Conservation (phyloP, 768 basidiomycete genomes). For the Coprinellus aureogranulatus region DNA sequence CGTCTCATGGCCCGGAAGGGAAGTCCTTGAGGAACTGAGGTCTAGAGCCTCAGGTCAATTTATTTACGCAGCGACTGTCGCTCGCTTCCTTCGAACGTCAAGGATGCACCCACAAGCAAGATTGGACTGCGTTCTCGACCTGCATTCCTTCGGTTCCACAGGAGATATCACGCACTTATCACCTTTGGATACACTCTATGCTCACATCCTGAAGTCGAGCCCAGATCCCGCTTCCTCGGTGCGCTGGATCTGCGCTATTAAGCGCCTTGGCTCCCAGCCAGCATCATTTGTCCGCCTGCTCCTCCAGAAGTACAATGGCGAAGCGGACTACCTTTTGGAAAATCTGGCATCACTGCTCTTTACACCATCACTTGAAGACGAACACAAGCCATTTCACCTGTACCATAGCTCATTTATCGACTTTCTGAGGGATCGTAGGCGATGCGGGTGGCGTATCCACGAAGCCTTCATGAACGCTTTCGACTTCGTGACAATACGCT, state of each 20-base stretch:
- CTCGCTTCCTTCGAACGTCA: conserved; percentile 7
- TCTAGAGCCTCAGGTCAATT: conserved; percentile 13
- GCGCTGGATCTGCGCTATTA: background rate
- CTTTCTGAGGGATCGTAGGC: background rate
- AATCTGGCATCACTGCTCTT: background rate
- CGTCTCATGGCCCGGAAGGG: conserved; percentile 2
- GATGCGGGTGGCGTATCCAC: too few species aligned
- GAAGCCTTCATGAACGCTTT: too few species aligned
- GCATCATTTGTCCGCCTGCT: background rate
- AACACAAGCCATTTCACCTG: background rate
- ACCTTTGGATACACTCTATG: background rate
- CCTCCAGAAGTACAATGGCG: background rate
- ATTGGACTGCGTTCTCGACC: conserved; percentile 1
- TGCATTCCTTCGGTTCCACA: background rate
- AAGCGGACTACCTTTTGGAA: background rate
- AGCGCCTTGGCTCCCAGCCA: background rate
- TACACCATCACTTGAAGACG: background rate
- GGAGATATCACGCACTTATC: too few species aligned
- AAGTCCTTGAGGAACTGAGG: background rate
- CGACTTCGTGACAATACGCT: too few species aligned
- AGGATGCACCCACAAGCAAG: conserved; percentile 8
- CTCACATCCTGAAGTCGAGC: background rate
- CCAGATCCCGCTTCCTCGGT: background rate
- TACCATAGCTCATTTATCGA: background rate
- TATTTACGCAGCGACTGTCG: conserved; percentile 15